phyloP scores from a whole-genome alignment of 2,329 filamentous ascomycete genomes.

The Salinomyces thailandicus region DNA sequence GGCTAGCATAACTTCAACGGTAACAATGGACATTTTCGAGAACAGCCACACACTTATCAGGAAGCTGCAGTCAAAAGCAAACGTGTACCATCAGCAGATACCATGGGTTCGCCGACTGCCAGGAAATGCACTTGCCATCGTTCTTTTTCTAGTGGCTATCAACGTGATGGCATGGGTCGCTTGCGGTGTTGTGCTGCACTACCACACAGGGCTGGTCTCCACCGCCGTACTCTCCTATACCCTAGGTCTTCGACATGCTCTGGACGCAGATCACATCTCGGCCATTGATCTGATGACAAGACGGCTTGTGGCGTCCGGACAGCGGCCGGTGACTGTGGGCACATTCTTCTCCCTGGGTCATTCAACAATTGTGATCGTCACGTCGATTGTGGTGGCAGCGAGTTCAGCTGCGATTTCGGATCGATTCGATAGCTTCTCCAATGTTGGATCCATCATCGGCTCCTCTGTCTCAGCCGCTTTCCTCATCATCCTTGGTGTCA shows the following conservation, averaged over 20 bases:
- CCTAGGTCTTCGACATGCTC: slow-evolving; percentile 82
- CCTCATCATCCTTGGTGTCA: slow-evolving; percentile 67
- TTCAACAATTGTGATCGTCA: slow-evolving; percentile 84
- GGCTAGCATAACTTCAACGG: too few species aligned
- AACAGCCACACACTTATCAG: neutral
- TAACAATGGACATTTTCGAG: neutral
- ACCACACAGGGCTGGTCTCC: slow-evolving; percentile 51
- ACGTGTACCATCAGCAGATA: slow-evolving; percentile 38
- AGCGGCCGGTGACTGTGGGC: slow-evolving; percentile 80
- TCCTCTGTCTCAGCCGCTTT: slow-evolving; percentile 78
- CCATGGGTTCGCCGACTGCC: slow-evolving; percentile 48
- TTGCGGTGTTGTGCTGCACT: slow-evolving; percentile 44
- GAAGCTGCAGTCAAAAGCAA: slow-evolving; percentile 15
- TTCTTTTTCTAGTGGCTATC: slow-evolving; percentile 41
- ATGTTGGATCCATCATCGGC: slow-evolving; percentile 78
- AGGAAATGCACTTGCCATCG: slow-evolving; percentile 47
- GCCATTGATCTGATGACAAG: slow-evolving; percentile 95
- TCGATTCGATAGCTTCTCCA: slow-evolving; percentile 69
- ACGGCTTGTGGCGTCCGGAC: slow-evolving; percentile 72
- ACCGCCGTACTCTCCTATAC: slow-evolving; percentile 80
- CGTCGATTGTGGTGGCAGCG: slow-evolving; percentile 82
- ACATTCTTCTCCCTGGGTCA: slow-evolving; percentile 92
- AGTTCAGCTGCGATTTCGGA: slow-evolving; percentile 74
- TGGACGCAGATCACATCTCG: slow-evolving; percentile 89
- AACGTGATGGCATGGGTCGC: slow-evolving; percentile 50